Conservation (phyloP, 2,329 filamentous ascomycete species). For the Rutstroemia sydowiana region DNA sequence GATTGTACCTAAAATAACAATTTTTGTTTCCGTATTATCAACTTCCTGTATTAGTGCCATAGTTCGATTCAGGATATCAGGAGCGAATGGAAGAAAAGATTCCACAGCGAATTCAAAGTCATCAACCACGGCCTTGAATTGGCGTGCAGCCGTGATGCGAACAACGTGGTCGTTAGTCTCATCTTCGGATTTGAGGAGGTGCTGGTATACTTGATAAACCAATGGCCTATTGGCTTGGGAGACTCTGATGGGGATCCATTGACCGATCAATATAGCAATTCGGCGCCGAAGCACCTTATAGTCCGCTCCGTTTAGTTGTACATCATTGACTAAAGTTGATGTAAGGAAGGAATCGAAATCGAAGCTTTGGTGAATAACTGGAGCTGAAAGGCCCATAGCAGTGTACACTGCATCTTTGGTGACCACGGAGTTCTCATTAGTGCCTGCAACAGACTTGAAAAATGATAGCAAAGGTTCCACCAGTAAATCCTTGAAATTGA, state of each 20-base stretch:
- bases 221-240: slow-evolving; percentile 59
- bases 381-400: slow-evolving; percentile 78
- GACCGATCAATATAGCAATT: slow-evolving; percentile 79
- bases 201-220: slow-evolving; percentile 83
- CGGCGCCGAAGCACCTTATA: slow-evolving; percentile 82
- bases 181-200: slow-evolving; percentile 73
- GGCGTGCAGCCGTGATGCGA: slow-evolving; percentile 79
- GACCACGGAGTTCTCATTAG: slow-evolving; percentile 56
- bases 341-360: slow-evolving; percentile 79
- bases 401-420: slow-evolving; percentile 94
- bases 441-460: slow-evolving; percentile 69
- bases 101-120: slow-evolving; percentile 75
- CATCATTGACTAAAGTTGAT: slow-evolving; percentile 69
- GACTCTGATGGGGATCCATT: slow-evolving; percentile 80
- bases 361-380: slow-evolving; percentile 64
- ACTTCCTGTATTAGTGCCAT: slow-evolving; percentile 74
- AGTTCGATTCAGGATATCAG: slow-evolving; percentile 63
- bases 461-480: slow-evolving; percentile 73
- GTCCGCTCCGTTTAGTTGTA: slow-evolving; percentile 52
- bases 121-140: slow-evolving; percentile 72
- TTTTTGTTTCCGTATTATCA: slow-evolving; percentile 78
- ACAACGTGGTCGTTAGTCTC: slow-evolving; percentile 84
- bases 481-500: slow-evolving; percentile 78
- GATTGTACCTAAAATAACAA: slow-evolving; percentile 82
- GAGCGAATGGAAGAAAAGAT: slow-evolving; percentile 69